Conservation (phyloP, 345 rosid genomes). For the Rhodamnia argentea region DNA sequence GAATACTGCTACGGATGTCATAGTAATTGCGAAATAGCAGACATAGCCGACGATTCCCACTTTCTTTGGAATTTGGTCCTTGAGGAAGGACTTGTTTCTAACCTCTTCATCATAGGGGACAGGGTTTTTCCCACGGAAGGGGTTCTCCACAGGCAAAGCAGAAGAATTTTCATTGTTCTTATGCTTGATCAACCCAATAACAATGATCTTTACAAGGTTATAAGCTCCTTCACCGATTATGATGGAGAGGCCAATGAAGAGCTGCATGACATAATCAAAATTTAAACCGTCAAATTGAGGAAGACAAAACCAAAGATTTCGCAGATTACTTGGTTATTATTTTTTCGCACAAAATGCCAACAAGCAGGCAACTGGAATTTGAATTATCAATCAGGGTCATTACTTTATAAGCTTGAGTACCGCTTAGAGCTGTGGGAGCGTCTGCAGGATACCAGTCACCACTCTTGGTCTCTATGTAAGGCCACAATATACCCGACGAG, state of each 20-base stretch:
- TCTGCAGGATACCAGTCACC: neutral
- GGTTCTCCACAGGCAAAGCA: neutral
- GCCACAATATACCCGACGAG: neutral
- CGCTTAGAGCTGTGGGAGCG: neutral
- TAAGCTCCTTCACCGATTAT: neutral
- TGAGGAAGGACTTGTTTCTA: neutral
- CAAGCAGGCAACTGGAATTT: neutral
- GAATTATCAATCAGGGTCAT: neutral
- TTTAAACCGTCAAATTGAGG: neutral
- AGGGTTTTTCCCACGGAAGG: neutral
- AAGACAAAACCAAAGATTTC: neutral
- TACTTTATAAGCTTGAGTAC: neutral
- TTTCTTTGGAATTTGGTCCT: neutral
- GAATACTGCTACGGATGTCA: neutral
- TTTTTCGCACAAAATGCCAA: neutral
- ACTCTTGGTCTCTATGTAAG: neutral
- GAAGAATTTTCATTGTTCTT: neutral
- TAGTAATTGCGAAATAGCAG: neutral
- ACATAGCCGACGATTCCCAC: neutral
- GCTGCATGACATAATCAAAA: neutral
- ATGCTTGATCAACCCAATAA: neutral
- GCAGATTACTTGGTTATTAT: neutral
- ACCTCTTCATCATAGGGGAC: neutral
- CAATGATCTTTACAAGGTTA: neutral
- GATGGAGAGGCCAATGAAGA: neutral